Evolutionary conservation across 768 basidiomycete genomes (phyloP), one percentile per base, ranked within the genome.

Genomic region (Mycena latifolia): DNA sequence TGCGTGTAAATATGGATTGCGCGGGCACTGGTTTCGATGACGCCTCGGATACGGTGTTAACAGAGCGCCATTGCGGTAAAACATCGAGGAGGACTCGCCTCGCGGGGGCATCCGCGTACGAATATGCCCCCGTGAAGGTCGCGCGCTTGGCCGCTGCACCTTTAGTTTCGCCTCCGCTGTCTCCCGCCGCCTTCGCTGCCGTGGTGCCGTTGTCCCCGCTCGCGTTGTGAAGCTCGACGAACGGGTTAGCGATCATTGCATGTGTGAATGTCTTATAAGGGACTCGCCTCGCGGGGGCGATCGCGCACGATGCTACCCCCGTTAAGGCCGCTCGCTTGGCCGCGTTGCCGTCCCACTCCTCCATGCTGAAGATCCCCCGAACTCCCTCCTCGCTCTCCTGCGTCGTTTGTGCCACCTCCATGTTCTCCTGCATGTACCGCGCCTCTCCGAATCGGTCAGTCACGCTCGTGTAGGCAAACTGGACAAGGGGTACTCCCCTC

Each of bases 171-270:
- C 37, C 15, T 10, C 4, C 41, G 14, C 24, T 11, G 5, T 3
- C 25, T 41, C 5, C 31, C 3, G 24, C n/a, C 24, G 15, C 8
- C 27, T 66, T 72, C 0, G 73, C 69, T 74, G 76, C 73, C 7
- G 77, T 75, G 31, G 6, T 5, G 35, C 75, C 76, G 11, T 25
- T 15, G 24, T 20, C 20, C 9, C 37, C 37, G 37, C 15, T 17
- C 37, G 8, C 3, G 9, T 3, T 17, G 14, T 37, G 37, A 37
- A 8, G 14, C 37, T 29, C 64, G 18, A 25, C 10, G 22, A 4
- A 2, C 2, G 8, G n/a, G 53, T 55, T 17, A 55, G 53, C 53
- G 4, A 10, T 1, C 12, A 39, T 37, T 37, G 22, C 37, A 25
- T 18, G 15, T 0, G 35, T 5, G 11, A 41, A 41, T 1, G 37